Percentiles rank a stretch among this genome's conserved stretches.
These are phyloP conservation scores for Talaromyces stipitatus DNA, from an alignment of 495 filamentous ascomycete species.

Conservation along the genomic window DNA sequence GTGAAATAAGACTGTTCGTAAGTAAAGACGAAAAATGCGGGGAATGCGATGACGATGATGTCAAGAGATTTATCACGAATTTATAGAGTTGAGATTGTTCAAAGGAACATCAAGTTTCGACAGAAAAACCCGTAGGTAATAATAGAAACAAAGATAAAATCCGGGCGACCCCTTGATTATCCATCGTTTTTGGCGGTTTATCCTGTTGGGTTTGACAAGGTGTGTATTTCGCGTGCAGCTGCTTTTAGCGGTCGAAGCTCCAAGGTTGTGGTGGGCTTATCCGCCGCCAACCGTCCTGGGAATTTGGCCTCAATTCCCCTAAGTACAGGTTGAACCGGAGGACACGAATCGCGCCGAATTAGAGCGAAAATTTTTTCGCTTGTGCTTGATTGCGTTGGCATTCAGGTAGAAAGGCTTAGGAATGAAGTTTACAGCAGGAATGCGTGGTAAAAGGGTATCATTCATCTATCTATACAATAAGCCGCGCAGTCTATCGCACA, in stretches of 20 bases:
- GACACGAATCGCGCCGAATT: conserved; percentile 3
- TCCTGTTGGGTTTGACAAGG: too few species aligned
- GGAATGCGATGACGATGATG: background rate
- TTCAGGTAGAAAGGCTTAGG: background rate
- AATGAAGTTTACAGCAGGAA: background rate
- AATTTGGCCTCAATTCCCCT: conserved; percentile 26
- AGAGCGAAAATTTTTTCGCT: background rate
- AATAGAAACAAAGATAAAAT: background rate
- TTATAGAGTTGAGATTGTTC: too few species aligned
- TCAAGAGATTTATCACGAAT: background rate
- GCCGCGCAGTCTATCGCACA: background rate
- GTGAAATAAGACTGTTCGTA: background rate
- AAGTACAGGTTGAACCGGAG: conserved; percentile 42
- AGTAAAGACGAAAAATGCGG: background rate
- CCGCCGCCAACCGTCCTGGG: background rate
- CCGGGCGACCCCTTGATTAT: background rate
- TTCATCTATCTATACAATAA: conserved; percentile 3
- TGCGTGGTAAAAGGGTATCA: conserved; percentile 4
- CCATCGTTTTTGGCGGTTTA: background rate
- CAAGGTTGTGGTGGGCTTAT: background rate
- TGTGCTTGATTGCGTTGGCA: background rate
- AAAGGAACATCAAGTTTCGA: too few species aligned
- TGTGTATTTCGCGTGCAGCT: conserved; percentile 19
- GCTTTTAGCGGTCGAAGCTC: conserved; percentile 37
- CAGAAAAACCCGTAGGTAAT: background rate